Evolutionary conservation across 129 eudicot genomes (phyloP).

Genomic region (Rutidosis leptorrhynchoides): DNA sequence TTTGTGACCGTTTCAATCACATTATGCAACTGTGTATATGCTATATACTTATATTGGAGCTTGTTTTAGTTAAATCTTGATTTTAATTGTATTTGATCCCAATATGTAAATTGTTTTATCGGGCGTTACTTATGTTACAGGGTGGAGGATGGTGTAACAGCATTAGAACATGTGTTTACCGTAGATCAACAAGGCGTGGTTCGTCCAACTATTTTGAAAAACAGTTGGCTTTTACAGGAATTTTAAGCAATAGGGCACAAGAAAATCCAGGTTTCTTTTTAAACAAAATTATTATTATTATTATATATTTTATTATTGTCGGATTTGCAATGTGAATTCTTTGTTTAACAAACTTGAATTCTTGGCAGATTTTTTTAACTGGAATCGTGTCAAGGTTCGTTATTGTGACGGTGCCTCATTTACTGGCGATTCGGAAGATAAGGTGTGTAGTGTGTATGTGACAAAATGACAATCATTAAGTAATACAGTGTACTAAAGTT

Average conservation of each 20-base stretch:
- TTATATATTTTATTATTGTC: background rate
- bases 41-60: too few species aligned
- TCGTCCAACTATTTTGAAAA: conserved; percentile 36
- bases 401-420: conserved; percentile 67
- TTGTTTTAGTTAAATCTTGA: conserved; percentile 10
- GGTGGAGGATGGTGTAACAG: conserved; percentile 60
- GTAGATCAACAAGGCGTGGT: conserved; percentile 35
- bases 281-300: background rate
- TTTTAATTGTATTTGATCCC: conserved; percentile 1
- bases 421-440: conserved; percentile 49
- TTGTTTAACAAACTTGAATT: background rate
- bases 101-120: background rate
- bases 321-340: conserved; percentile 3
- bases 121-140: conserved; percentile 23
- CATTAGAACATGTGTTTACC: conserved; percentile 34
- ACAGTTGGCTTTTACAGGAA: conserved; percentile 41
- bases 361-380: conserved; percentile 50
- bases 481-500: background rate
- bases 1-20: conserved; percentile 23
- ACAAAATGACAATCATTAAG: background rate
- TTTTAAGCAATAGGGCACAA: conserved; percentile 35
- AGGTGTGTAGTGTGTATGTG: conserved; percentile 14
- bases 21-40: too few species aligned
- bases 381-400: conserved; percentile 58
- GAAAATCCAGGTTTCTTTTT: conserved; percentile 44